Base-by-base conservation (phyloP, 805 yeast genomes). In the Saccharomycopsis javanensis region DNA sequence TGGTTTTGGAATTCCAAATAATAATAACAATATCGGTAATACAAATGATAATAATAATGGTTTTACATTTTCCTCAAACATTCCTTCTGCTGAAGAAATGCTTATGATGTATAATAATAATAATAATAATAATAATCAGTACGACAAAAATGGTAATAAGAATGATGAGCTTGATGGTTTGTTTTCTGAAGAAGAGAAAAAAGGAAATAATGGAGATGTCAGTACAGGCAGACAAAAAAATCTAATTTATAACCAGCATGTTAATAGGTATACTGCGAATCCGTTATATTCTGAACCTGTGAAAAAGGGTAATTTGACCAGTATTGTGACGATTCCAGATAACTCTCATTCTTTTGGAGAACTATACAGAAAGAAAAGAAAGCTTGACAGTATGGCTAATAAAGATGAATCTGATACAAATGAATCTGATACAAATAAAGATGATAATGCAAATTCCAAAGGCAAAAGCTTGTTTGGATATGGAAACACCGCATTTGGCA, bases 271-370 rank as follows among this genome's bases (percentile, higher is more conserved):
- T 23, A 55, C 60, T 45, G 51, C 59, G 11, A 60, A 60, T 33
- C 53, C 58, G 4, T 45, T 60, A 15, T 60, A 33, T 45, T 42
- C 53, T 38, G 59, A 35, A 15, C 62, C 62, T 3, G 61, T 57
- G 28, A 60, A 60, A 34, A 57, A 60, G 50, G 62, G 60, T 20
- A 56, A 53, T 34, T 27, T 60, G 56, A 57, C 62, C 5, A 52
- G 57, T 42, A 42, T 60, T 35, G 50, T 60, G 16, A 60, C 62
- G 7, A 60, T 60, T 46, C 62, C 62, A 2, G 62, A 60, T 50
- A 60, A 60, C 31, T 46, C 57, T 20, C 54, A 38, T 7, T 60
- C 62, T 8, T 60, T 60, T 45, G 62, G 55, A 16, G 60, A 51
- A 8, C 27, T 57, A 23, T 60, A 60, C 42, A 35, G 25, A 34